These are phyloP conservation scores for Neurospora intermedia DNA, from an alignment of 495 filamentous ascomycete species.

Conservation along the genomic window DNA sequence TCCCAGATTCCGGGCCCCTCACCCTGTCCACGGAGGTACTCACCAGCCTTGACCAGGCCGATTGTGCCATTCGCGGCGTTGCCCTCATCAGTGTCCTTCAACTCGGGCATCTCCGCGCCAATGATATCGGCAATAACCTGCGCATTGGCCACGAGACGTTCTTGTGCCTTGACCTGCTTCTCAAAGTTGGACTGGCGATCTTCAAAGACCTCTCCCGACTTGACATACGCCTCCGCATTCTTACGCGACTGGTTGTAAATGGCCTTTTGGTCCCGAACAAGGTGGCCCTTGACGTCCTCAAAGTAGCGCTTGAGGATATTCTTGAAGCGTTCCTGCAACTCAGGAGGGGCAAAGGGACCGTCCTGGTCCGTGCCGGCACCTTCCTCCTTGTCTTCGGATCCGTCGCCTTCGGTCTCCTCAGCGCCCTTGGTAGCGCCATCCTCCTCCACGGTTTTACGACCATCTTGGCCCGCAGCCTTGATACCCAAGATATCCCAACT, in stretches of 20 bases:
- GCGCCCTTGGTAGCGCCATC: conserved; percentile 59
- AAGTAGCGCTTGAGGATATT: conserved; percentile 85
- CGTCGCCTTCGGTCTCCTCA: conserved; percentile 37
- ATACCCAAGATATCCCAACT: conserved; percentile 90
- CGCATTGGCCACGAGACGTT: conserved; percentile 82
- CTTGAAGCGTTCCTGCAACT: conserved; percentile 75
- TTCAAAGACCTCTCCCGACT: conserved; percentile 97
- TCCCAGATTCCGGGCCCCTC: conserved; percentile 98
- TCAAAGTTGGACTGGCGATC: conserved; percentile 95
- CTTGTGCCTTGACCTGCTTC: conserved; percentile 80
- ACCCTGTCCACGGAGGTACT: conserved; percentile 80
- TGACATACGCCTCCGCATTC: conserved; percentile 97
- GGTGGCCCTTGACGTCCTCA: conserved; percentile 83
- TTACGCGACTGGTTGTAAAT: conserved; percentile 74
- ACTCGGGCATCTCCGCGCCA: conserved; percentile 87
- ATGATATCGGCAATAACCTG: conserved; percentile 83
- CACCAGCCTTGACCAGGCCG: conserved; percentile 85
- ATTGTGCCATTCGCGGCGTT: conserved; percentile 61
- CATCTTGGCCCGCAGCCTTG: conserved; percentile 55
- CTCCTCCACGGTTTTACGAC: conserved; percentile 72
- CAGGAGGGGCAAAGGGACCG: conserved; percentile 59
- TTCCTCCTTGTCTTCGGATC: conserved; percentile 37
- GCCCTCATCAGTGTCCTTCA: conserved; percentile 71
- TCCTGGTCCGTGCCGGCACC: conserved; percentile 42
- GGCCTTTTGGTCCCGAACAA: conserved; percentile 81